Base-by-base conservation (phyloP, 2,329 filamentous ascomycete genomes). In the Trematosphaeria pertusa region DNA sequence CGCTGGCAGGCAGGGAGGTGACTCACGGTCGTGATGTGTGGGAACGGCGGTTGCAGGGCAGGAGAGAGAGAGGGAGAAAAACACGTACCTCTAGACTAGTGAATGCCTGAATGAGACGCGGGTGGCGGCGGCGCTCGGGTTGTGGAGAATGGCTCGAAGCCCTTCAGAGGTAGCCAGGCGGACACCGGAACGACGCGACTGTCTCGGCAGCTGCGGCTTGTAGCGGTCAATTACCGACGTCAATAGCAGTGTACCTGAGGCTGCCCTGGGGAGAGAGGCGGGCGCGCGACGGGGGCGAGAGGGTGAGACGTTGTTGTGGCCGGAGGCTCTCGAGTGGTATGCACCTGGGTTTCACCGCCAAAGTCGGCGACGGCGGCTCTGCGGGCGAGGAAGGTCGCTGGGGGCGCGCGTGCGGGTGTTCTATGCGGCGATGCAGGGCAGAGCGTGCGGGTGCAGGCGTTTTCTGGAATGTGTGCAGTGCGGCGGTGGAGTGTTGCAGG, bases 301-400 rank as follows among this genome's bases (percentile, higher is more conserved):
- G 55, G 56, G 54, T 58, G 59, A 53, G 59, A 64, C 61, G 65
- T 68, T 70, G 67, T 66, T 66, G 60, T 67, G 60, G 56, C 54
- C 59, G 63, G 59, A 65, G 58, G 54, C 58, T 64, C 56, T 67
- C 53, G 63, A 64, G 65, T 62, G 61, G 67, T 60, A 64, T 67
- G 62, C 56, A 52, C 56, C 52, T 56, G 58, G 59, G 69, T 58
- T 70, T 73, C 70, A 73, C 69, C 68, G 70, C 69, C 66, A 66
- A 61, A 58, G 54, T 54, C 39, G 56, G 58, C 41, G 44, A 48
- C 44, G 54, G 46, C 50, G 50, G 48, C 36, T 40, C 34, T 50
- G 52, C 42, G 53, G 37, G 56, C 48, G 48, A 50, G 34, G 45
- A 37, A 48, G 38, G 53, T 43, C 49, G 56, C 50, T 41, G 54